phyloP scores from a whole-genome alignment of 208 protist species.

The Crithidia fasciculata region DNA sequence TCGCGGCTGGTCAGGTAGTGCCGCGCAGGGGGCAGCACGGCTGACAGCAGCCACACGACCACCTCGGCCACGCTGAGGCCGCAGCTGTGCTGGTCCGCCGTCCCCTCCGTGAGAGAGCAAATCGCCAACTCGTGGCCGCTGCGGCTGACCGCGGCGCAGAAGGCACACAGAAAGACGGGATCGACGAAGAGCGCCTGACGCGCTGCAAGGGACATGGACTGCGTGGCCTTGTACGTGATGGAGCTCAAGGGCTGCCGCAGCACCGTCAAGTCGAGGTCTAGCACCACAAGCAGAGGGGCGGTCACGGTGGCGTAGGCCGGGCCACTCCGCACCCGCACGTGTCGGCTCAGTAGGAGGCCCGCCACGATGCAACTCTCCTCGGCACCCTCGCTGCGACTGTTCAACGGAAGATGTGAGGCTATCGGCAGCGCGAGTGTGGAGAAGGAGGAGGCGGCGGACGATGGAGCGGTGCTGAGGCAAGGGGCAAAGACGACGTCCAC shows the following conservation, averaged over 20 bases:
- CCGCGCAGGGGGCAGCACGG: conserved; percentile 31
- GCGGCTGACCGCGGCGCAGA: conserved; percentile 30
- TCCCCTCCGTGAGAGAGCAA: conserved; percentile 47
- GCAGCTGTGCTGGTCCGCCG: conserved; percentile 25
- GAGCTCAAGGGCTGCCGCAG: conserved; percentile 35
- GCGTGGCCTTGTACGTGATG: conserved; percentile 7
- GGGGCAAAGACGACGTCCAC: conserved; percentile 8
- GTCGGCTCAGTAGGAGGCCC: conserved; percentile 20
- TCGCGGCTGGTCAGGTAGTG: conserved; percentile 30
- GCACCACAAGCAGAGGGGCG: conserved; percentile 42
- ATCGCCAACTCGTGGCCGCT: conserved; percentile 42
- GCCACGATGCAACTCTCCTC: conserved; percentile 31
- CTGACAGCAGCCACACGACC: conserved; percentile 35
- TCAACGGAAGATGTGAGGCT: background rate
- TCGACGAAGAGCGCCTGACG: conserved; percentile 39
- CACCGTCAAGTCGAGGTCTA: conserved; percentile 50
- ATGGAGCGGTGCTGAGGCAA: background rate
- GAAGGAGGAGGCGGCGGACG: background rate
- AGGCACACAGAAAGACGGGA: conserved; percentile 28
- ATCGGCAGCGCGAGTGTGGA: background rate
- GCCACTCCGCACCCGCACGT: conserved; percentile 21
- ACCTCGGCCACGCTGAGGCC: conserved; percentile 22
- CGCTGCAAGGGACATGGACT: background rate
- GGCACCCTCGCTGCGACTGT: conserved; percentile 3
- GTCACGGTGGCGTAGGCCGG: conserved; percentile 35